Evolutionary conservation across 1,284 basidiomycete species (phyloP).

Genomic region (Leccinum pachyderme): DNA sequence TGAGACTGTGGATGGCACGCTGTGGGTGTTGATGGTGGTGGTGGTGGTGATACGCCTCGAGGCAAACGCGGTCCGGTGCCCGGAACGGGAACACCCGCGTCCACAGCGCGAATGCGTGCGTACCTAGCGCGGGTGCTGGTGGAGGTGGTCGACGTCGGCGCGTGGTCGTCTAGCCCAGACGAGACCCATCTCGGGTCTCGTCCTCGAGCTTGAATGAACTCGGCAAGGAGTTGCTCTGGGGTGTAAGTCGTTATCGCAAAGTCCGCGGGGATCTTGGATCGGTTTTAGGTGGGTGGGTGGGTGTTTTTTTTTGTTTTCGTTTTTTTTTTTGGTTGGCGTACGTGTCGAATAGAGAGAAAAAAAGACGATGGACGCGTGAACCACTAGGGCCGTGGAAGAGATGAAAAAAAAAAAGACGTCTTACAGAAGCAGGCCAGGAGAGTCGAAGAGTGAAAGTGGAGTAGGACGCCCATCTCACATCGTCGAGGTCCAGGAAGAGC

Average conservation of each 20-base stretch:
- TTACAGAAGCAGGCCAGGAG: constrained; percentile 66
- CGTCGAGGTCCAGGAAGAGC: constrained; percentile 53
- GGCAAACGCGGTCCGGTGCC: constrained; percentile 8
- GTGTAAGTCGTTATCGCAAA: constrained; percentile 42
- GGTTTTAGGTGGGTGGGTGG: background rate
- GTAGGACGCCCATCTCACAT: constrained; percentile 43
- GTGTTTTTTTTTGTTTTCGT: background rate
- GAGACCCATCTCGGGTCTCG: background rate
- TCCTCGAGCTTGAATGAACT: background rate
- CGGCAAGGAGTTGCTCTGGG: constrained; percentile 24
- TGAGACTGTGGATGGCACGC: background rate
- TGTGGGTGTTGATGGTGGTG: background rate
- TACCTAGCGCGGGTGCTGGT: constrained; percentile 43
- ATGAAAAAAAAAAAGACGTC: constrained; percentile 22
- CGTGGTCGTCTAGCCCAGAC: constrained; percentile 3
- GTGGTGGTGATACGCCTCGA: background rate
- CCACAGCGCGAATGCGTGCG: constrained; percentile 52
- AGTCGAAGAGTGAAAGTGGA: constrained; percentile 57
- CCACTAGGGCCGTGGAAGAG: background rate
- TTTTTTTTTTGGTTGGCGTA: background rate
- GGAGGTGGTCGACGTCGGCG: background rate
- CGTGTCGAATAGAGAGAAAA: background rate
- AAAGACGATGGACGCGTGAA: background rate
- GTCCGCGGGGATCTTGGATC: constrained; percentile 38
- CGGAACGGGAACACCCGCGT: constrained; percentile 51